Evolutionary conservation across 805 yeast genomes (phyloP).

Genomic region (Spathaspora gorwiae): DNA sequence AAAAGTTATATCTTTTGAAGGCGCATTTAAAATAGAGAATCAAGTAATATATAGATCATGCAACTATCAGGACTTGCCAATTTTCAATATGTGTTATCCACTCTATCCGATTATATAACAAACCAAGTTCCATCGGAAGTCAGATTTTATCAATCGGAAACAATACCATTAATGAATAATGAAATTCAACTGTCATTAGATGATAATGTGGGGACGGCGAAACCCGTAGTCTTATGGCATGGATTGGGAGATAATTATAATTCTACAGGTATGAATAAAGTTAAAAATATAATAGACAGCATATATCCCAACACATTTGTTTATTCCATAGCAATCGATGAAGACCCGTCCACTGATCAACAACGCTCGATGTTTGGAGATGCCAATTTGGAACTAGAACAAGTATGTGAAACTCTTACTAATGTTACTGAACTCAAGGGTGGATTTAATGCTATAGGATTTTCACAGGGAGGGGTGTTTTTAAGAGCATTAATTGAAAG

Average conservation of each 20-base stretch:
- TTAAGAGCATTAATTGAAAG: constrained; percentile 62
- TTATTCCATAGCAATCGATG: constrained; percentile 50
- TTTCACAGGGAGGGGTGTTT: constrained; percentile 82
- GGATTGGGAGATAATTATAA: constrained; percentile 77
- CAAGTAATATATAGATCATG: background rate
- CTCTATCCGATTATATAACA: background rate
- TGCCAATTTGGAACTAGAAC: constrained; percentile 48
- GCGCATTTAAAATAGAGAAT: too few relatives aligned
- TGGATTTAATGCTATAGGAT: constrained; percentile 74
- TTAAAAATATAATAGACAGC: constrained; percentile 36
- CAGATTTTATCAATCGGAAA: background rate
- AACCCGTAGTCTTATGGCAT: constrained; percentile 75
- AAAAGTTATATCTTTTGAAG: background rate
- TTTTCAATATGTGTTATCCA: background rate
- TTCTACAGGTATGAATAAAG: constrained; percentile 52
- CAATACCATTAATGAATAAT: background rate
- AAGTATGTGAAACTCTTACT: constrained; percentile 52
- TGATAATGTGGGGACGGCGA: background rate
- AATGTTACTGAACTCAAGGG: constrained; percentile 38
- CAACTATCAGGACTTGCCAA: constrained; percentile 1
- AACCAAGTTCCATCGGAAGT: background rate
- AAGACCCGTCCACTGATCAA: constrained; percentile 49
- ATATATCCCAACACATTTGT: constrained; percentile 48
- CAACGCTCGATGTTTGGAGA: constrained; percentile 55
- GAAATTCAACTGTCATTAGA: background rate